These are phyloP conservation scores for Nannizziopsis arthrosporioides DNA, from an alignment of 2,329 filamentous ascomycete genomes.

Conservation along the genomic window DNA sequence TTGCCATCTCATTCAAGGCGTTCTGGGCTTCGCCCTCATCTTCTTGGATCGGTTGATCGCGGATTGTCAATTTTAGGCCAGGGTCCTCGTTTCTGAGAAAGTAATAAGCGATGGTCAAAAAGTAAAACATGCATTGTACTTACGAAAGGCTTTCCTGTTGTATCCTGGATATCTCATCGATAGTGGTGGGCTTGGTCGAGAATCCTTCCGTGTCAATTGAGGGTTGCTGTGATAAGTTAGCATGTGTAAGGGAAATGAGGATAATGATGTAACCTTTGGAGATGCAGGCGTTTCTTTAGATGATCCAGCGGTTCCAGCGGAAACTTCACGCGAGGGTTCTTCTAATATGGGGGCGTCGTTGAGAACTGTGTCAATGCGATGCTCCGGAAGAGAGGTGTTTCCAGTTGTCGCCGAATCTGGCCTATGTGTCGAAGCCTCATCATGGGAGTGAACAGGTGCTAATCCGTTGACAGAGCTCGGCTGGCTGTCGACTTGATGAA, in stretches of 20 bases:
- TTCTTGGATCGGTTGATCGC: slow-evolving; percentile 40
- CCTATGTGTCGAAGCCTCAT: slow-evolving; percentile 11
- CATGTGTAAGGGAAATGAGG: background rate
- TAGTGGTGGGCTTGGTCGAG: slow-evolving; percentile 29
- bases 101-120: slow-evolving; percentile 15
- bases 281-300: background rate
- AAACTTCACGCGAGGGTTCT: background rate
- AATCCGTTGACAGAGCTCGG: slow-evolving; percentile 19
- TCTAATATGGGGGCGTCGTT: slow-evolving; percentile 1
- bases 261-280: slow-evolving; percentile 4
- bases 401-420: slow-evolving; percentile 9
- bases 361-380: slow-evolving; percentile 2
- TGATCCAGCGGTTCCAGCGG: background rate
- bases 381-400: background rate
- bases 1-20: slow-evolving; percentile 39
- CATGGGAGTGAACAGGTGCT: slow-evolving; percentile 16
- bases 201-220: slow-evolving; percentile 33
- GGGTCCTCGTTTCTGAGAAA: slow-evolving; percentile 31
- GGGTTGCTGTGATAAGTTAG: slow-evolving; percentile 14
- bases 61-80: slow-evolving; percentile 37
- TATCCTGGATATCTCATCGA: slow-evolving; percentile 35
- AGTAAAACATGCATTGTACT: background rate
- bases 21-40: slow-evolving; percentile 40
- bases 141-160: slow-evolving; percentile 36
- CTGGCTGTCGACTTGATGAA: slow-evolving; percentile 20